Conservation (phyloP, 805 yeast genomes). For the Starmerella powellii region DNA sequence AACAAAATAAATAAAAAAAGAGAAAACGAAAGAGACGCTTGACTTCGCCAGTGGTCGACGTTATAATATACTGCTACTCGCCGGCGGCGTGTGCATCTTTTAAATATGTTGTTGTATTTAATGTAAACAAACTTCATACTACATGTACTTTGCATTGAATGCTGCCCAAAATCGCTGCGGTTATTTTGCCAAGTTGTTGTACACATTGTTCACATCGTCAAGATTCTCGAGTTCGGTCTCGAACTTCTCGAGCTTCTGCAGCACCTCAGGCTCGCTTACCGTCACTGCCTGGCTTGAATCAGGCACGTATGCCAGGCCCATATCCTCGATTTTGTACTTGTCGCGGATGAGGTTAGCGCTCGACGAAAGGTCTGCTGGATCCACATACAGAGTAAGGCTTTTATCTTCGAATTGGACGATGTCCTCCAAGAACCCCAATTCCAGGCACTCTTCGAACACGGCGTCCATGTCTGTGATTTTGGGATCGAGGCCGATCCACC, state of each 20-base stretch:
- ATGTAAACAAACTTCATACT: too few species aligned
- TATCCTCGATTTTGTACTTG: conserved; percentile 52
- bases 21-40: too few species aligned
- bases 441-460: conserved; percentile 62
- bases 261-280: conserved; percentile 42
- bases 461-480: conserved; percentile 39
- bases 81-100: too few species aligned
- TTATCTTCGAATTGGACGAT: conserved; percentile 27
- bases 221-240: conserved; percentile 53
- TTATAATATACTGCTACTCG: too few species aligned
- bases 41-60: too few species aligned
- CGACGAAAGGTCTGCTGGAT: conserved; percentile 47
- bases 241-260: conserved; percentile 45
- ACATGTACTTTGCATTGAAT: too few species aligned
- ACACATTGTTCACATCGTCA: conserved; percentile 75
- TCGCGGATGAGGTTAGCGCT: conserved; percentile 48
- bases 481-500: conserved; percentile 48
- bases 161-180: too few species aligned
- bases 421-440: conserved; percentile 54
- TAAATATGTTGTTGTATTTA: too few species aligned
- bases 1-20: too few species aligned
- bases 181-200: conserved; percentile 53
- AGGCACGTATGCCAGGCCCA: conserved; percentile 58
- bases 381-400: conserved; percentile 45
- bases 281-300: conserved; percentile 49